Evolutionary conservation across 306 rosid genomes (phyloP), one percentile per base, ranked within the genome.

Genomic region (Begonia peltatifolia): DNA sequence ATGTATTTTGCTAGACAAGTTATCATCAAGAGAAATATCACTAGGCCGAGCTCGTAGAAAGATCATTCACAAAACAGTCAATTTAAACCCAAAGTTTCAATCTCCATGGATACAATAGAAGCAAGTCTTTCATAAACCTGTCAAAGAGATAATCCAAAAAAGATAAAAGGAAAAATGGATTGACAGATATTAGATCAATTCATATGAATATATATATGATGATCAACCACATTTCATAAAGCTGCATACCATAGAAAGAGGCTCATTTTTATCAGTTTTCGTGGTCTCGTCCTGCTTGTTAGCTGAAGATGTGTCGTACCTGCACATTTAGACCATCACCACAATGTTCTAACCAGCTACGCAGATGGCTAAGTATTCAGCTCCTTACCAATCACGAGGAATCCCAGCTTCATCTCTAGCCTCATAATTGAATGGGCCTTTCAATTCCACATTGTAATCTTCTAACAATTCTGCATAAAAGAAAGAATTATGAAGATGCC

Each of bases 331-430:
- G 14, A 47, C 44, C 48, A 11, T 30, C 25, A 58, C 10, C 44
- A 11, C 23, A 44, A 22, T 25, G 38, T 30, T 30, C 38, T 30
- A 30, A 30, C 8, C 38, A 30, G 38, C 38, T 30, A 30, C 38
- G 30, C 15, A 63, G 38, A 25, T 42, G 62, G 55, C 10, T 30
- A 25, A 59, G 16, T 16, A 47, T 48, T 50, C 13, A 50, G 6
- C 12, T 49, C 55, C 77, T 60, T 63, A 89, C 97, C 97, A 89
- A 60, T 89, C 80, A 68, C 95, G 95, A 41, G 97, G 97, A 74
- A 85, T 76, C 67, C 97, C 97, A 44, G 97, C 97, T 70, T 82
- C 75, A 2, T 76, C 87, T 55, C 95, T 87, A 68, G 95, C 97
- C 36, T 74, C 54, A 78, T 82, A 58, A 74, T 89, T 89, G 75